Percentiles rank a stretch among this genome's conserved stretches.
phyloP scores from a whole-genome alignment of 108 stramenopile genomes.

The Conticribra weissflogii region DNA sequence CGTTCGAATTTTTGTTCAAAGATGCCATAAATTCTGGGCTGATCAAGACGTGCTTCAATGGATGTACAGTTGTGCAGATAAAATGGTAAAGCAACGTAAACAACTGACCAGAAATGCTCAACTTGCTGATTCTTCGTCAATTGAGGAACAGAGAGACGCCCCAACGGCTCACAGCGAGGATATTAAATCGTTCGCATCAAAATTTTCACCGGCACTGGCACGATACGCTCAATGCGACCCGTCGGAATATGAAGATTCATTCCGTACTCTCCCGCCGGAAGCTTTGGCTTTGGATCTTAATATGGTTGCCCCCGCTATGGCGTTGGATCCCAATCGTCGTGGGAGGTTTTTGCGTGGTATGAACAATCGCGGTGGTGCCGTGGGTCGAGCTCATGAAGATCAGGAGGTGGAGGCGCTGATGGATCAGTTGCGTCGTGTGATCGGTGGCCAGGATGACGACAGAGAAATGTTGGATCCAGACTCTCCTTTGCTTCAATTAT shows the following conservation, averaged over 20 bases:
- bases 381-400: constrained; percentile 2
- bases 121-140: background rate
- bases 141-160: background rate
- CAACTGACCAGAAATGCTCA: background rate
- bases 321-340: constrained; percentile 65
- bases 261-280: constrained; percentile 76
- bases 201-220: constrained; percentile 54
- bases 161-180: background rate
- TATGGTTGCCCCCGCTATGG: constrained; percentile 74
- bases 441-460: constrained; percentile 19
- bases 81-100: constrained; percentile 10
- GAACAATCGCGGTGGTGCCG: constrained; percentile 19
- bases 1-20: constrained; percentile 37
- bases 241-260: constrained; percentile 63
- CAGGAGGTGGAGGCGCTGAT: constrained; percentile 13
- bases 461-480: constrained; percentile 76
- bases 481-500: constrained; percentile 74
- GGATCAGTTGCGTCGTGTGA: constrained; percentile 15
- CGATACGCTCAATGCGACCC: constrained; percentile 72
- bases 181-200: constrained; percentile 10
- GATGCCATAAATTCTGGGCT: constrained; percentile 45
- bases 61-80: constrained; percentile 37
- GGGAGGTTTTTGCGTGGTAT: constrained; percentile 57
- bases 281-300: constrained; percentile 76
- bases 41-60: constrained; percentile 40